Conservation (phyloP, 306 rosid species). For the Betula pendula region DNA sequence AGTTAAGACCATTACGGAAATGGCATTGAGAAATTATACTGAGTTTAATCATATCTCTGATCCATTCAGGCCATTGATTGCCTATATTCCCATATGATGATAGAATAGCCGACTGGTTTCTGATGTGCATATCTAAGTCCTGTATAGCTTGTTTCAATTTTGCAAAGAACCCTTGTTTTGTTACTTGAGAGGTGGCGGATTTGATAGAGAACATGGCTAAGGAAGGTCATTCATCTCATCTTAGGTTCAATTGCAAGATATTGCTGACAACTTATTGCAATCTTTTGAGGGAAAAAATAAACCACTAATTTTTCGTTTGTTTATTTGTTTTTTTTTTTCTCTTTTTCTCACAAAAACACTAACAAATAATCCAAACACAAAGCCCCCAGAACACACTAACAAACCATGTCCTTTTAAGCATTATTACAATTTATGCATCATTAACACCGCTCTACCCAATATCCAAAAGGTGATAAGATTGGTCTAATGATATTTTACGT, state of each 20-base stretch:
- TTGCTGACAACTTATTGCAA: neutral
- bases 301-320: no score
- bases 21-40: no score
- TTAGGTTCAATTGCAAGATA: neutral
- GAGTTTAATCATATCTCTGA: neutral
- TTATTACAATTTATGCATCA: neutral
- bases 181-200: no score
- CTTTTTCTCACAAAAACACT: no score
- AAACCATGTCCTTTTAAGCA: no score
- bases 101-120: neutral
- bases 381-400: no score
- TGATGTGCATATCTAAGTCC: neutral
- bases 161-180: no score
- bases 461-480: neutral
- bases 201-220: neutral
- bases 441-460: no score
- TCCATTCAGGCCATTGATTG: neutral
- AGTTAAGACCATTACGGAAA: no score
- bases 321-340: no score
- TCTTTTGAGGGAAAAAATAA: neutral
- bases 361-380: no score
- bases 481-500: conserved; percentile 13
- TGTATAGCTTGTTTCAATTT: no score
- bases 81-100: neutral
- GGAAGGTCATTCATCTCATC: neutral